Base-by-base conservation (phyloP, 2,329 filamentous ascomycete species). In the Fusarium sp. region DNA sequence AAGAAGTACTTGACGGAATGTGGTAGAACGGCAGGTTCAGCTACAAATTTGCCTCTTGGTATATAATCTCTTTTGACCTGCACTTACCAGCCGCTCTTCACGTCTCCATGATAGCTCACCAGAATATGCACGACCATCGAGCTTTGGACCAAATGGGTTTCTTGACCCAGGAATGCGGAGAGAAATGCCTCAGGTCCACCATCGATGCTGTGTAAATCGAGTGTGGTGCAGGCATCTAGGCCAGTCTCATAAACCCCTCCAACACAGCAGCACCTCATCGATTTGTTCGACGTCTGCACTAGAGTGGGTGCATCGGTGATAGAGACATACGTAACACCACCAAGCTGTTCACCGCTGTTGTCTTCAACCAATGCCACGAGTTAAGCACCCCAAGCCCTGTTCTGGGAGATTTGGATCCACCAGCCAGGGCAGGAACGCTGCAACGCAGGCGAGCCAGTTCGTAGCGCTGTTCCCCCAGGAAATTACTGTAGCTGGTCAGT, bases 121-220 rank as follows among this genome's bases (percentile, higher is more conserved):
- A 56, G 22, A 43, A 35, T 22, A 30, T 43, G 28, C 47, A 35
- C 22, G 22, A 37, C 19, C 47, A 50, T 46, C 26, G 7, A 64
- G 40, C 32, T 48, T 64, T 64, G 30, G 35, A 35, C 39, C 65
- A 14, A 66, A 39, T 26, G 40, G 39, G 47, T 30, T 52, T 32
- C 35, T 22, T 40, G 24, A 43, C 50, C 58, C 46, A 71, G 63
- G 65, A 74, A 74, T 74, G 72, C 62, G 67, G 73, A 76, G 74
- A 63, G 75, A 77, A 77, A 77, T 77, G 71, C 75, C 75, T 77
- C 75, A 77, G 69, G 58, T 67, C 74, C 73, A 72, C 71, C 53
- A 60, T 39, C 26, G 41, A 50, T 52, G 58, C 62, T 57, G 61
- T 69, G 46, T 51, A 49, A 64, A 65, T 68, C 47, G 45, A 56